Percentiles rank a stretch among this genome's conserved stretches.
phyloP scores from a whole-genome alignment of 164 flowering plant genomes.

The Cinnamomum micranthum region DNA sequence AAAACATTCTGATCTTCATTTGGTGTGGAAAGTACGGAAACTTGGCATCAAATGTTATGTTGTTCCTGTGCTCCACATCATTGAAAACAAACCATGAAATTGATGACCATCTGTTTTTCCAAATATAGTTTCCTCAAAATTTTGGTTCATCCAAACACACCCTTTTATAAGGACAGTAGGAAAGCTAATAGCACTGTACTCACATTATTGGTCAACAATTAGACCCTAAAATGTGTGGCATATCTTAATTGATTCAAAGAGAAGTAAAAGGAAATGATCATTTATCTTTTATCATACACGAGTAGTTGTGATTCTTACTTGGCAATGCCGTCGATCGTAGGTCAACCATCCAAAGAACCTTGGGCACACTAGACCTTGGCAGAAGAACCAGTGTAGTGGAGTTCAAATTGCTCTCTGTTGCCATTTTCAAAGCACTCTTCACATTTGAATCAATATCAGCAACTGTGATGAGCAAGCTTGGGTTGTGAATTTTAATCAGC shows the following conservation, averaged over 20 bases:
- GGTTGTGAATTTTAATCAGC: slow-evolving; percentile 79
- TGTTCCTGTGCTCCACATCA: not conserved
- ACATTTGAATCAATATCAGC: slow-evolving; percentile 64
- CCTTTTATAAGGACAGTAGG: not conserved
- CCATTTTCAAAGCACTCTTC: slow-evolving; percentile 82
- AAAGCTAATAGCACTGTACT: not conserved
- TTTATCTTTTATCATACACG: not conserved
- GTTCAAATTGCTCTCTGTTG: slow-evolving; percentile 46
- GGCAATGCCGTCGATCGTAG: slow-evolving; percentile 83
- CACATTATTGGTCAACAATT: no score
- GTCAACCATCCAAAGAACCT: slow-evolving; percentile 97
- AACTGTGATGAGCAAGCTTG: slow-evolving; percentile 73
- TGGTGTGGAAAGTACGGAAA: not conserved
- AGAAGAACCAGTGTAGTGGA: slow-evolving; percentile 48
- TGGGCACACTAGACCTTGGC: slow-evolving; percentile 67
- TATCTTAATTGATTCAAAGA: not conserved
- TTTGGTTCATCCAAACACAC: not conserved
- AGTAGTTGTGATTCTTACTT: slow-evolving; percentile 47
- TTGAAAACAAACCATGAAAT: not conserved
- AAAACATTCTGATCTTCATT: no score
- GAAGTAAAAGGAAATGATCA: not conserved
- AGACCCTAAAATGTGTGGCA: not conserved
- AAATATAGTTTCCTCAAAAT: not conserved
- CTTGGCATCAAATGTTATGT: no score
- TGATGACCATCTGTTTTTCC: not conserved